Percentiles rank a stretch among this genome's conserved stretches.
Conservation (phyloP, 129 eudicot species). For the Mikania micrantha region DNA sequence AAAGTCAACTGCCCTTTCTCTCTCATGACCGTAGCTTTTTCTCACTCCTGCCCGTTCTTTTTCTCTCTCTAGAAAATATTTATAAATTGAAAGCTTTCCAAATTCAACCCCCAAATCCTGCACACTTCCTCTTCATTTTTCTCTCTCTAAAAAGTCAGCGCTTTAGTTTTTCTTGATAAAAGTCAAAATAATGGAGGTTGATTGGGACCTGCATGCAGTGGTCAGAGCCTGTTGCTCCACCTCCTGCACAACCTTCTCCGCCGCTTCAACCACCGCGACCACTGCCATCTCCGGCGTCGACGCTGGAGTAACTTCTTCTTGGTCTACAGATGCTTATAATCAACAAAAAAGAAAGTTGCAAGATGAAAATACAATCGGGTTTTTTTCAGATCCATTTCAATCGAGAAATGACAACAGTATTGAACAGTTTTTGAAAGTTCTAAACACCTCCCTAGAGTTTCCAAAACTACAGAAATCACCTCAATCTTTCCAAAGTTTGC, state of each 20-base stretch:
- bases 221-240: slow-evolving; percentile 82
- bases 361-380: slow-evolving; percentile 15
- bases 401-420: slow-evolving; percentile 28
- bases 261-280: slow-evolving; percentile 13
- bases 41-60: slow-evolving; percentile 26
- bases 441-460: slow-evolving; percentile 41
- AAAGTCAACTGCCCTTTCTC: slow-evolving; percentile 22
- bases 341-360: slow-evolving; percentile 21
- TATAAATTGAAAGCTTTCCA: slow-evolving; percentile 16
- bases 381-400: slow-evolving; percentile 58
- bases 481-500: slow-evolving; percentile 31
- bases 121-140: not conserved
- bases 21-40: slow-evolving; percentile 11
- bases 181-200: slow-evolving; percentile 42
- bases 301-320: not conserved
- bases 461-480: slow-evolving; percentile 25
- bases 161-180: slow-evolving; percentile 47
- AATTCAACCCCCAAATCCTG: slow-evolving; percentile 32
- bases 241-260: slow-evolving; percentile 33
- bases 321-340: slow-evolving; percentile 3
- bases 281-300: not conserved
- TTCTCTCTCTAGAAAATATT: slow-evolving; percentile 27
- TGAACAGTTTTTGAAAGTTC: slow-evolving; percentile 56
- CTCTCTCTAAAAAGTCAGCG: slow-evolving; percentile 84
- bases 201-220: slow-evolving; percentile 94